These are phyloP conservation scores for Volvox carteri DNA, from an alignment of 163 green algal species.

Conservation along the genomic window DNA sequence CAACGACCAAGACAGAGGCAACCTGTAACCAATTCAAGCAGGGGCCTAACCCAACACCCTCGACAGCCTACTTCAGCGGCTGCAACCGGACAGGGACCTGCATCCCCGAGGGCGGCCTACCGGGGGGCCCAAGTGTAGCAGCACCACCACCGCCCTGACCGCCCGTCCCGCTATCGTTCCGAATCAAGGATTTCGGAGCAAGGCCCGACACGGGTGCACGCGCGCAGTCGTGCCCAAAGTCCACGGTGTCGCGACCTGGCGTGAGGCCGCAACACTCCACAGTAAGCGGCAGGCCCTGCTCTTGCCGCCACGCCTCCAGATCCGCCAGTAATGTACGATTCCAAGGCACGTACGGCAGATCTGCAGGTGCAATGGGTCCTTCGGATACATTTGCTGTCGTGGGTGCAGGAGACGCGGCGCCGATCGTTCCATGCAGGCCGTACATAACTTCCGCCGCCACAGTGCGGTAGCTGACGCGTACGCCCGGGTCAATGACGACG, in stretches of 20 bases:
- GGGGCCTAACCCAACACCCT: too few relatives aligned
- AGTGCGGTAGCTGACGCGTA: conserved; percentile 32
- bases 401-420: background rate
- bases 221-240: conserved; percentile 38
- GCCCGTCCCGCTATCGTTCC: background rate
- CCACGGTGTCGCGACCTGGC: conserved; percentile 23
- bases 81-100: too few relatives aligned
- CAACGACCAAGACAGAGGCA: too few relatives aligned
- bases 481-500: conserved; percentile 38
- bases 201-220: background rate
- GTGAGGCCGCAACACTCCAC: conserved; percentile 39
- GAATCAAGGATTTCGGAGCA: background rate
- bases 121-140: background rate
- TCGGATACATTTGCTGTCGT: background rate
- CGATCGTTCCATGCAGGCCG: too few relatives aligned
- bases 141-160: background rate
- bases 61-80: too few relatives aligned
- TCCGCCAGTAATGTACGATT: background rate
- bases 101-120: too few relatives aligned
- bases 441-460: conserved; percentile 29
- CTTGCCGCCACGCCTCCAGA: background rate
- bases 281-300: background rate
- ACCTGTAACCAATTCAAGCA: too few relatives aligned
- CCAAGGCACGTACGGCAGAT: conserved; percentile 8
- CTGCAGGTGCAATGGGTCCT: background rate